phyloP scores from a whole-genome alignment of 495 filamentous ascomycete species.

The Darksidea phi region DNA sequence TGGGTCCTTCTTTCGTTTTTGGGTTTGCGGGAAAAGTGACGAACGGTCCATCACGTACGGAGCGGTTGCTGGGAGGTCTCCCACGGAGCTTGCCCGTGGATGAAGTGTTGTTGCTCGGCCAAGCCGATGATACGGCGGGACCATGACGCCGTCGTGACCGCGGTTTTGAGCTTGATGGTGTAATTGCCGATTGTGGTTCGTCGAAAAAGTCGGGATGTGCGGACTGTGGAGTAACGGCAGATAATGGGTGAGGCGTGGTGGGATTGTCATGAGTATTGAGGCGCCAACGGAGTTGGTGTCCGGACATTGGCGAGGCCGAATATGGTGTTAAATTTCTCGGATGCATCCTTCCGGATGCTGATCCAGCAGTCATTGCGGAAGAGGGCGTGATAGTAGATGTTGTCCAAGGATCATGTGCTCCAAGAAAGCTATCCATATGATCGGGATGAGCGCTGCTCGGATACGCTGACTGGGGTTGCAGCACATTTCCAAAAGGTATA shows the following conservation, averaged over 20 bases:
- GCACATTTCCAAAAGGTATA: constrained; percentile 56
- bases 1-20: constrained; percentile 43
- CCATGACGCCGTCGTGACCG: constrained; percentile 75
- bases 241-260: constrained; percentile 70
- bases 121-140: constrained; percentile 91
- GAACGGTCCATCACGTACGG: constrained; percentile 73
- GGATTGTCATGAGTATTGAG: constrained; percentile 54
- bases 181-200: constrained; percentile 68
- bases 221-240: constrained; percentile 67
- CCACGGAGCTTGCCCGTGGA: constrained; percentile 76
- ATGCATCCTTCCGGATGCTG: constrained; percentile 30
- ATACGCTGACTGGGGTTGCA: constrained; percentile 59
- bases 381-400: constrained; percentile 39
- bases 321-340: constrained; percentile 34
- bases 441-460: constrained; percentile 58
- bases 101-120: constrained; percentile 68
- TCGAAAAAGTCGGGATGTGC: constrained; percentile 51
- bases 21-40: constrained; percentile 82
- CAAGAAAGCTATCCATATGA: constrained; percentile 48
- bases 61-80: constrained; percentile 78
- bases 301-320: constrained; percentile 38
- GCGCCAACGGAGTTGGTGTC: constrained; percentile 50
- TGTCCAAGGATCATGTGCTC: constrained; percentile 39
- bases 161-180: constrained; percentile 56
- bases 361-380: constrained; percentile 32